Conservation (phyloP, 164 flowering plant genomes). For the Macadamia integrifolia region DNA sequence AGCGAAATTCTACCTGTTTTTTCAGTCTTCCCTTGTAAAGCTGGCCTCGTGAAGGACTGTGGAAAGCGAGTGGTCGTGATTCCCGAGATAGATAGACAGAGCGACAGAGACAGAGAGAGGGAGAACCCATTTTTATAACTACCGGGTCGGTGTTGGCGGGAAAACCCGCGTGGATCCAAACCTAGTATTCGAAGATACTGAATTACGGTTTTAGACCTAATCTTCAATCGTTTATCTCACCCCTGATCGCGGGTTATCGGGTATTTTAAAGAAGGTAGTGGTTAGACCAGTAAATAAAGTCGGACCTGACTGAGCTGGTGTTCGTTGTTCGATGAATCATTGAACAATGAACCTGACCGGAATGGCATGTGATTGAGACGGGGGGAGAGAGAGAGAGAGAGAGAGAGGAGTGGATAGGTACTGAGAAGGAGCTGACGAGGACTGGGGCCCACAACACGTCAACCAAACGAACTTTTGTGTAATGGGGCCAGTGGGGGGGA, state of each 20-base stretch:
- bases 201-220: no score
- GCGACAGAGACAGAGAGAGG: no score
- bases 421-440: background rate
- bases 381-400: no score
- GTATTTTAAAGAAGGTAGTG: background rate
- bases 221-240: background rate
- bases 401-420: background rate
- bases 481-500: no score
- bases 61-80: background rate
- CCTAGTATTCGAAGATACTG: no score
- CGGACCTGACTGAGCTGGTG: no score
- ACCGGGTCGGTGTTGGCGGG: conserved; percentile 12
- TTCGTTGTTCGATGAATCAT: no score
- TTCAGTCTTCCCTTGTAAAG: background rate
- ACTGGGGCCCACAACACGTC: background rate
- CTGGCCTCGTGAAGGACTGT: background rate
- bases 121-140: conserved; percentile 3
- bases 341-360: no score
- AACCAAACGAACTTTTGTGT: background rate
- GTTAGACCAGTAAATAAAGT: background rate
- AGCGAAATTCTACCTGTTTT: no score
- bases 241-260: background rate
- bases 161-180: background rate
- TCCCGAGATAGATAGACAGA: background rate
- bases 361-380: no score